Base-by-base conservation (phyloP, 192 early-diverging fungal genomes). In the Phycomyces blakesleeanus region DNA sequence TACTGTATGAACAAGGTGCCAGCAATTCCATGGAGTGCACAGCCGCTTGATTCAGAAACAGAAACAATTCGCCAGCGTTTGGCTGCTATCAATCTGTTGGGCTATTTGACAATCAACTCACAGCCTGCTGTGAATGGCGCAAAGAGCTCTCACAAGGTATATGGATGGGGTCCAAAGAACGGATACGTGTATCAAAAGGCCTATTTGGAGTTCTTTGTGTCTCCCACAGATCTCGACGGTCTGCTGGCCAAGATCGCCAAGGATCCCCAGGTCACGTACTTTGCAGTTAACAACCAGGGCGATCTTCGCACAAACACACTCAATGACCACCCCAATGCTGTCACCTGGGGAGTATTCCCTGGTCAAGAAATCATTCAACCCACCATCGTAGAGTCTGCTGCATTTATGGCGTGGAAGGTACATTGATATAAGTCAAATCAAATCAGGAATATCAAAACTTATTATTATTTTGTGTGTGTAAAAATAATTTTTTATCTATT, bases 261-360 rank as follows among this genome's bases (percentile, higher is more conserved):
- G 55, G 66, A 83, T 56, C 85, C 89, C 1, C 78, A 74, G 41
- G 74, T 94, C 21, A 94, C 95, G 2, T 98, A 92, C 76, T 90
- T 90, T 68, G 94, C 93, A 7, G 91, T 98, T 56, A 94, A 92
- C 79, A 85, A 90, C 71, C 25, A 84, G 57, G 93, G 96, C 57
- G 88, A 98, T 64, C 76, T 98, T 53, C 74, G 80, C 50, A 95
- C 91, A 59, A 98, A 98, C 81, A 89, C 86, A 61, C 74, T 83
- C 37, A 76, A 77, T 26, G 91, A 92, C 66, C 80, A 81, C 37
- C 88, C 93, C 34, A 98, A 93, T 63, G 96, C 96, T 7, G 93
- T 98, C 38, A 98, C 96, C 12, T 98, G 96, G 96, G 96, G 96
- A 49, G 94, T 98, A 29, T 98, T 98, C 88, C 93, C 93, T 0